phyloP scores from a whole-genome alignment of 2,329 filamentous ascomycete species.

The Capronia coronata region DNA sequence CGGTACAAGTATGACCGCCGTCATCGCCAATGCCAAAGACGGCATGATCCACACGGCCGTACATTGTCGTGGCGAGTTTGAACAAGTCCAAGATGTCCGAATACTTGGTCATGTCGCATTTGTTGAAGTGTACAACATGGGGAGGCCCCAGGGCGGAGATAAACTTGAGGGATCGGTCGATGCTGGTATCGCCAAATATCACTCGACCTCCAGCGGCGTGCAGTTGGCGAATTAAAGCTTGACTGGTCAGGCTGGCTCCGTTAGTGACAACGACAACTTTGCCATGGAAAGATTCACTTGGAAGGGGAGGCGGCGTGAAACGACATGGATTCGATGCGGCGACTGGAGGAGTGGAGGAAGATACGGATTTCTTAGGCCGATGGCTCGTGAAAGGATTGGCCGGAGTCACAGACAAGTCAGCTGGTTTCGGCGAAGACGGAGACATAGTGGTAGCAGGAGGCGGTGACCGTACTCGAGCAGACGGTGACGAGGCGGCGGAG shows the following conservation, averaged over 20 bases:
- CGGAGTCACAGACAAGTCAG: slow-evolving; percentile 2
- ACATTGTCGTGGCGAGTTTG: slow-evolving; percentile 40
- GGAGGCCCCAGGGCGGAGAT: slow-evolving; percentile 20
- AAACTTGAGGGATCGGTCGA: slow-evolving; percentile 29
- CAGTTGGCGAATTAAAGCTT: slow-evolving; percentile 38
- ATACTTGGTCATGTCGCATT: slow-evolving; percentile 42
- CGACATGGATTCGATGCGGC: slow-evolving; percentile 19
- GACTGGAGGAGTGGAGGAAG: slow-evolving; percentile 10
- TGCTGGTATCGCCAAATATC: slow-evolving; percentile 40
- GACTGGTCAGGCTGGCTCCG: slow-evolving; percentile 41
- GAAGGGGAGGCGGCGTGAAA: slow-evolving; percentile 19
- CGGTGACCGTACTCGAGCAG: neutral
- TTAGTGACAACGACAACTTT: slow-evolving; percentile 26
- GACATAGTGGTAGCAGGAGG: slow-evolving; percentile 1
- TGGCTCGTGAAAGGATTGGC: slow-evolving; percentile 18
- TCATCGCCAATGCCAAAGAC: slow-evolving; percentile 31
- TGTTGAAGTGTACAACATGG: slow-evolving; percentile 34
- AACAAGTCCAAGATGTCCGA: slow-evolving; percentile 44
- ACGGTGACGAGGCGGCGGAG: neutral
- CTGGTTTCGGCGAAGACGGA: slow-evolving; percentile 10
- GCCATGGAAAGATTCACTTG: slow-evolving; percentile 20
- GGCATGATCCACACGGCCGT: slow-evolving; percentile 46
- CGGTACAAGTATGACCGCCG: slow-evolving; percentile 20
- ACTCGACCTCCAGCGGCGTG: slow-evolving; percentile 38
- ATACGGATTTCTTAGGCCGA: slow-evolving; percentile 20